Conservation (phyloP, 371 early-diverging fungal genomes). For the Syncephalastrum sp. region DNA sequence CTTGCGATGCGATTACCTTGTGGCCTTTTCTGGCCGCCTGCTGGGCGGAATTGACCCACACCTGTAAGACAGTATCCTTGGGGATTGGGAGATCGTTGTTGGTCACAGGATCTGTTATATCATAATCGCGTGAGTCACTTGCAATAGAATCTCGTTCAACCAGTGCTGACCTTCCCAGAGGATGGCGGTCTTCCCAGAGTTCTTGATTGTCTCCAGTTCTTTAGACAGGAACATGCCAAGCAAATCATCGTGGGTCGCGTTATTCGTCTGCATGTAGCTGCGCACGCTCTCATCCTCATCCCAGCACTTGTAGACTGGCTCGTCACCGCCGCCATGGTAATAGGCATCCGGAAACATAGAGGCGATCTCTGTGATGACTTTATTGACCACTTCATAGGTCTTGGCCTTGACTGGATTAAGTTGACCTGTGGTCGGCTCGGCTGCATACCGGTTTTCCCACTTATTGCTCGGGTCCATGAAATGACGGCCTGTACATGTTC, state of each 20-base stretch:
- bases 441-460: conserved; percentile 57
- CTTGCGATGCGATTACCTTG: conserved; percentile 56
- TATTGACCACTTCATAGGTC: conserved; percentile 53
- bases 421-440: conserved; percentile 75
- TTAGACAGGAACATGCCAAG: conserved; percentile 32
- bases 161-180: conserved; percentile 54
- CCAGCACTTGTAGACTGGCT: conserved; percentile 73
- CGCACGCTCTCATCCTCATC: conserved; percentile 35
- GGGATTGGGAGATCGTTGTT: conserved; percentile 34
- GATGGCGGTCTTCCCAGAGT: conserved; percentile 45
- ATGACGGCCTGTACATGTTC: conserved; percentile 37
- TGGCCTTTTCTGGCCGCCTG: conserved; percentile 54
- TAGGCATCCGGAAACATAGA: conserved; percentile 60
- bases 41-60: conserved; percentile 54
- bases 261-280: conserved; percentile 36
- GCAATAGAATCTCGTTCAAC: neutral
- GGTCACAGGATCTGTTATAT: conserved; percentile 37
- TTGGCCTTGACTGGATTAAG: conserved; percentile 60
- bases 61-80: conserved; percentile 60
- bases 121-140: too few relatives aligned
- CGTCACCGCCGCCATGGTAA: conserved; percentile 73
- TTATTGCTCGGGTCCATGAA: conserved; percentile 38
- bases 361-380: conserved; percentile 59
- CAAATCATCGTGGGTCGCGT: conserved; percentile 37
- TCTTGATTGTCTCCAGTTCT: conserved; percentile 27